Evolutionary conservation across 2,329 filamentous ascomycete genomes (phyloP), one percentile per base, ranked within the genome.

Genomic region (Phoma sp.): DNA sequence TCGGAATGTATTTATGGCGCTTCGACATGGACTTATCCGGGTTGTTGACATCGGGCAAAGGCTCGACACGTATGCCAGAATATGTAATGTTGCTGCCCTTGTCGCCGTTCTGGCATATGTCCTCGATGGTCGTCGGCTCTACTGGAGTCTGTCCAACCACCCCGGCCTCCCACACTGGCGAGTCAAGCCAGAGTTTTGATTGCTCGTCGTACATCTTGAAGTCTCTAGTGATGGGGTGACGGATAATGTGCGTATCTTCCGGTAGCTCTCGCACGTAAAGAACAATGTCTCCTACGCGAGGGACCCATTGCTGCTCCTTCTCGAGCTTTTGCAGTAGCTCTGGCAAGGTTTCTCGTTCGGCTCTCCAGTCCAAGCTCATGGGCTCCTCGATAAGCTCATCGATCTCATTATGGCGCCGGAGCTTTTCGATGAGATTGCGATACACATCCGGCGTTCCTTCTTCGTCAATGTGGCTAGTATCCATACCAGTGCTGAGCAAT

Each of bases 1-100:
- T 58, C 0, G 79, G 78, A 2, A 87, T 75, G 58, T 86, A 86
- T 54, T 77, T 81, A 62, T 84, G 81, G 52, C 82, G 81, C 51
- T 81, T 78, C 0, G 82, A 84, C 2, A 78, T 72, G 6, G 75
- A 74, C 63, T 87, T 87, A 60, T 83, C 76, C 0, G 39, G 53
- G 15, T 76, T 74, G 58, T 83, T 80, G 0, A 82, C 80, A 55
- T 84, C 72, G 0, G 84, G 79, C 12, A 86, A 70, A 0, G 82
- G 83, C 61, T 88, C 85, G 1, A 88, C 75, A 0, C 85, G 80
- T 52, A 85, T 82, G 0, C 84, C 84, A 24, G 80, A 80, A 53
- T 80, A 79, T 49, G 79, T 82, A 12, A 85, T 68, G 12, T 72
- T 77, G 31, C 65, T 74, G 32, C 72, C 62, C 41, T 81, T 79